A percentile compares a stretch with the other conserved stretches of the same genome.
Conservation (phyloP, 2,329 filamentous ascomycete genomes). For the Acephala macrosclerotiorum region DNA sequence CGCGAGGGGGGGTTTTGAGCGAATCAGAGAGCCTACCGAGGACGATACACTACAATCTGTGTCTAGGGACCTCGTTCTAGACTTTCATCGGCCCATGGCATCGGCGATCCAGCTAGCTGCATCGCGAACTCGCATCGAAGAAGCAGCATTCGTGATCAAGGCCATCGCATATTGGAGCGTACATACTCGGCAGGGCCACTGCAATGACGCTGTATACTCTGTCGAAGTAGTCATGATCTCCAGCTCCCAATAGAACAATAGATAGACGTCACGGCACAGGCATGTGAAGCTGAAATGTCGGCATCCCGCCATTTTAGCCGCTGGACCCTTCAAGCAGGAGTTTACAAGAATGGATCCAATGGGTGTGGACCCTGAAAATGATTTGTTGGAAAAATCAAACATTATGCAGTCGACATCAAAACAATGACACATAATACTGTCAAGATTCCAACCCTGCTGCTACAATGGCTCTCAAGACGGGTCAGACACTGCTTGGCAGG, state of each 20-base stretch:
- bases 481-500: too few species aligned
- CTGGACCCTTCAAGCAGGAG: not conserved
- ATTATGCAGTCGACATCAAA: not conserved
- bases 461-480: too few species aligned
- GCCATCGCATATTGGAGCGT: too few species aligned
- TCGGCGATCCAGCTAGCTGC: not conserved
- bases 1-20: not conserved
- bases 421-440: not conserved
- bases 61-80: not conserved
- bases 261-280: not conserved
- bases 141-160: too few species aligned
- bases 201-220: not conserved
- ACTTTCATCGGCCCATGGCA: not conserved
- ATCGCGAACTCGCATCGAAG: too few species aligned
- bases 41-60: not conserved
- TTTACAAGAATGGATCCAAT: not conserved
- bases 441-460: too few species aligned
- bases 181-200: too few species aligned
- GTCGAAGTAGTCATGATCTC: not conserved
- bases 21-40: slow-evolving; percentile 2
- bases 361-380: not conserved
- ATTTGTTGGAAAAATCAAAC: not conserved
- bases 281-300: not conserved
- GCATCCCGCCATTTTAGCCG: not conserved
- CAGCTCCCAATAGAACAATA: not conserved